Evolutionary conservation across 345 rosid genomes (phyloP).

Genomic region (Atalantia buxifolia): DNA sequence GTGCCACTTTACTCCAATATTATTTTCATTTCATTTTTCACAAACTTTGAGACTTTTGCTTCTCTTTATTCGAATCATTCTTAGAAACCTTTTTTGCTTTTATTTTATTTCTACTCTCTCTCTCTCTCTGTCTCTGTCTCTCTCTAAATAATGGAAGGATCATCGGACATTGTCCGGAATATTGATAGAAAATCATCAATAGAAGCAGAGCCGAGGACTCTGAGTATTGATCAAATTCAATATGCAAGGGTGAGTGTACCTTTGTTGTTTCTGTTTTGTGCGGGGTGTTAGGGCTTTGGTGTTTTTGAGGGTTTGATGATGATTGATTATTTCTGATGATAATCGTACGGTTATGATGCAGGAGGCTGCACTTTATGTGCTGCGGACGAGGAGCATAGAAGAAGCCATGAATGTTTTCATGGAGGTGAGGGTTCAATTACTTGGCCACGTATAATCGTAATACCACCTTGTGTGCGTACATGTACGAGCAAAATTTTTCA

Average conservation of each 20-base stretch:
- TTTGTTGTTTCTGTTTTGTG: background rate
- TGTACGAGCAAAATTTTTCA: too few relatives aligned
- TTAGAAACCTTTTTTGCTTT: background rate
- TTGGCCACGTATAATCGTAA: too few relatives aligned
- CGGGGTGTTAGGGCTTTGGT: background rate
- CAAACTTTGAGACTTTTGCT: background rate
- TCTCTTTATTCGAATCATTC: background rate
- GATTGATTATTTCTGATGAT: background rate
- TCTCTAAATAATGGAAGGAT: slow-evolving; percentile 3
- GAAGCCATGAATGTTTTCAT: slow-evolving; percentile 49
- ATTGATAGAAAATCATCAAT: slow-evolving; percentile 38
- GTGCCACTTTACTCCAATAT: too few relatives aligned
- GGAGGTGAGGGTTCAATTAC: slow-evolving; percentile 19
- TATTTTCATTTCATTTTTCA: background rate
- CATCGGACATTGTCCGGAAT: background rate
- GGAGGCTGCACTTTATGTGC: slow-evolving; percentile 52
- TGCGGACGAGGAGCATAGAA: slow-evolving; percentile 37
- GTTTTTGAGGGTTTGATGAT: background rate
- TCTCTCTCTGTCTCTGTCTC: background rate
- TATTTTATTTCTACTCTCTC: background rate
- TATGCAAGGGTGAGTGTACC: slow-evolving; percentile 35
- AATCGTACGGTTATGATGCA: background rate
- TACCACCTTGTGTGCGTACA: too few relatives aligned
- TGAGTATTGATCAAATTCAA: slow-evolving; percentile 34
- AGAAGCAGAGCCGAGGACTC: slow-evolving; percentile 51